Evolutionary conservation across 176 grass and related monocot species (phyloP).

Genomic region (Hyparrhenia diplandra): DNA sequence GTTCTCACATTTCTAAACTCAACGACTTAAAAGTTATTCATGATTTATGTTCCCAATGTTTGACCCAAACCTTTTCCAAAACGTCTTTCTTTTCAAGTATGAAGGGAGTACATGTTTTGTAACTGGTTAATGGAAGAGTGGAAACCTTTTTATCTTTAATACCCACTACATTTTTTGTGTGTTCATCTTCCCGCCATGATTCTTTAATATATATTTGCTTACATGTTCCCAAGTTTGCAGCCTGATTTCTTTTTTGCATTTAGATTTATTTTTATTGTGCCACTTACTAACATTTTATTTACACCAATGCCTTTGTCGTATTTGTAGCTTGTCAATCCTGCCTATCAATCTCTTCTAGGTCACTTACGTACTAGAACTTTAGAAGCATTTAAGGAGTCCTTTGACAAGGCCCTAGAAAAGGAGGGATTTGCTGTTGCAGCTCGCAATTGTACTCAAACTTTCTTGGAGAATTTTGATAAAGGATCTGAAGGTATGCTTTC

Average conservation of each 20-base stretch:
- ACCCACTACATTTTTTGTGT: not conserved
- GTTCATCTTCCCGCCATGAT: not conserved
- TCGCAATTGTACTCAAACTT: constrained; percentile 45
- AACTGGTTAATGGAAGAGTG: not conserved
- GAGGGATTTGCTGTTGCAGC: constrained; percentile 78
- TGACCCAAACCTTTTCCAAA: too few relatives aligned
- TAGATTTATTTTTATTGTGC: constrained; percentile 5
- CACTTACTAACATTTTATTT: not conserved
- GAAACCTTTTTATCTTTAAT: not conserved
- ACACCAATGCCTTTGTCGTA: not conserved
- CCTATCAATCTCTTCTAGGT: constrained; percentile 83
- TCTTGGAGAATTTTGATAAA: constrained; percentile 80
- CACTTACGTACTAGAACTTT: constrained; percentile 72
- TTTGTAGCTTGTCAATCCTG: constrained; percentile 87
- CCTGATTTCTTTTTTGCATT: not conserved
- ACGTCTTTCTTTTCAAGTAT: too few relatives aligned
- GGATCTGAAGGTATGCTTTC: constrained; percentile 76
- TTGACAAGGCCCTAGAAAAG: constrained; percentile 73
- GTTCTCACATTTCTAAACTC: too few relatives aligned
- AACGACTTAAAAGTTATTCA: too few relatives aligned
- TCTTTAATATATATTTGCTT: not conserved
- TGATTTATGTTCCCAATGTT: too few relatives aligned
- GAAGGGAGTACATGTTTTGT: not conserved
- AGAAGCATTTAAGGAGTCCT: constrained; percentile 75
- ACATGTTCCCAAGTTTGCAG: not conserved